Evolutionary conservation across 768 basidiomycete species (phyloP).

Genomic region (Suillus plorans): DNA sequence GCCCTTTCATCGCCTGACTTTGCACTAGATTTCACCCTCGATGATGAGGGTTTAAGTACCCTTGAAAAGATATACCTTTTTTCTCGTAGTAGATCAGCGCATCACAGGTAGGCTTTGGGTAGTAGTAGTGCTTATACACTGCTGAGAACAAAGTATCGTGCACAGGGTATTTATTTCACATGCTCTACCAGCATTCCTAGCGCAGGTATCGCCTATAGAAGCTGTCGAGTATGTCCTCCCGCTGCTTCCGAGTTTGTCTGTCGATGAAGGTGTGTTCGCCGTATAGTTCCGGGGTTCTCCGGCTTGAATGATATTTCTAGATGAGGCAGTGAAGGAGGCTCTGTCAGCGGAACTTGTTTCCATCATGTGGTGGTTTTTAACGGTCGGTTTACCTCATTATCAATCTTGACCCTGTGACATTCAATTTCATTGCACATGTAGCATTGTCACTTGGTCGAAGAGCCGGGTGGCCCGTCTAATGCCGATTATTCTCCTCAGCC

Average conservation of each 20-base stretch:
- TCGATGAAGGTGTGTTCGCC: constrained; percentile 70
- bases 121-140: constrained; percentile 20
- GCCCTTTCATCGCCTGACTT: constrained; percentile 28
- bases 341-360: constrained; percentile 76
- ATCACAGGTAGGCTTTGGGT: constrained; percentile 45
- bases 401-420: constrained; percentile 6
- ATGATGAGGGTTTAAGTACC: constrained; percentile 79
- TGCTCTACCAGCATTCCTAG: constrained; percentile 75
- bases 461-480: constrained; percentile 26
- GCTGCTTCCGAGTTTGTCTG: constrained; percentile 79
- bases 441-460: constrained; percentile 69
- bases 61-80: constrained; percentile 94
- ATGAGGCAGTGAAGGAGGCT: constrained; percentile 87
- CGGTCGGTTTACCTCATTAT: constrained; percentile 37
- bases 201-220: constrained; percentile 77
- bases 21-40: constrained; percentile 45
- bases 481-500: constrained; percentile 14
- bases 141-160: not conserved
- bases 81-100: constrained; percentile 69
- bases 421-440: constrained; percentile 25
- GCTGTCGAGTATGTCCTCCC: constrained; percentile 93
- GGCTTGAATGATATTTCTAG: constrained; percentile 37
- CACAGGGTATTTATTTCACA: constrained; percentile 79
- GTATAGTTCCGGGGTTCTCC: not conserved
- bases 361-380: constrained; percentile 93